phyloP scores from a whole-genome alignment of 352 stramenopile species.

The Pythium catenulatum region DNA sequence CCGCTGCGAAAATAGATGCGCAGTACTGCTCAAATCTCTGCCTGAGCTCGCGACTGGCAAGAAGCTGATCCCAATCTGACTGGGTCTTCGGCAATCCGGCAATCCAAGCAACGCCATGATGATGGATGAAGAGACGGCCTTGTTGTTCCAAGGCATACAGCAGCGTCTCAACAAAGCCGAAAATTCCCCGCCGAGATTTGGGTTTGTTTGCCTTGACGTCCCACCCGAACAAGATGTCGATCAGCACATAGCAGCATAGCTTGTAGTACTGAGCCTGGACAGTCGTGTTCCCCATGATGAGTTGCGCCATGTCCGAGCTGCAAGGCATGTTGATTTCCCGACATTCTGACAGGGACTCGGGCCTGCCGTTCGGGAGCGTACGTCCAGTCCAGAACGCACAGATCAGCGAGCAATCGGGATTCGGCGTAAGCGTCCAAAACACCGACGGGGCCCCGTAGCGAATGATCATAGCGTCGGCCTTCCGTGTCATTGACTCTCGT shows the following conservation, averaged over 20 bases:
- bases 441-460: constrained; percentile 46
- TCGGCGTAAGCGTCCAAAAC: constrained; percentile 65
- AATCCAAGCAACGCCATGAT: constrained; percentile 57
- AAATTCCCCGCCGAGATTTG: constrained; percentile 48
- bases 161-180: constrained; percentile 42
- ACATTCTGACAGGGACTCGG: neutral
- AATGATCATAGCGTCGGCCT: constrained; percentile 47
- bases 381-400: constrained; percentile 53
- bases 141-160: constrained; percentile 59
- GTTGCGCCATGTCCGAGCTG: neutral
- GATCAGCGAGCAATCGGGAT: constrained; percentile 52
- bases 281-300: constrained; percentile 40
- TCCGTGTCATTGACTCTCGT: constrained; percentile 27
- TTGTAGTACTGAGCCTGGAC: constrained; percentile 44
- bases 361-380: constrained; percentile 18
- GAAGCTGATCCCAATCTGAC: constrained; percentile 50
- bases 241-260: constrained; percentile 13
- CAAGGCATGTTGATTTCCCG: constrained; percentile 32
- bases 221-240: constrained; percentile 47
- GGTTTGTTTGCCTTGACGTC: constrained; percentile 38
- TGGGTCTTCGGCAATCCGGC: constrained; percentile 53
- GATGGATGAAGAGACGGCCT: constrained; percentile 49
- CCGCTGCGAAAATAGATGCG: constrained; percentile 45
- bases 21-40: constrained; percentile 50
- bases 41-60: neutral